These are phyloP conservation scores for Penstemon barbatus DNA, from an alignment of 257 asterid species.

Conservation along the genomic window DNA sequence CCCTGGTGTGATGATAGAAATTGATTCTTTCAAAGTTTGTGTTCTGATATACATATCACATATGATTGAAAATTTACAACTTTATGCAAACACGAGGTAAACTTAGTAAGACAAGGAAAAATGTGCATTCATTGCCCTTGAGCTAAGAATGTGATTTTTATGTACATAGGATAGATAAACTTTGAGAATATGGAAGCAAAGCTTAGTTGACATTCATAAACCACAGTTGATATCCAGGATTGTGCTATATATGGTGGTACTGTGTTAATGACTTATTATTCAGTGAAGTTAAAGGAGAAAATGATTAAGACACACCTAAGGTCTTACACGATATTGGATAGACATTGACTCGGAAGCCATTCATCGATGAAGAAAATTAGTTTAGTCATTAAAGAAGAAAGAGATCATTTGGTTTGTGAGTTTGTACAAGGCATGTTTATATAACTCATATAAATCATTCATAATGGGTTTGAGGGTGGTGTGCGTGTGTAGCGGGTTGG, in stretches of 20 bases:
- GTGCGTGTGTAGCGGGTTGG: no score
- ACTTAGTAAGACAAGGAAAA: neutral
- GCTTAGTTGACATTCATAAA: neutral
- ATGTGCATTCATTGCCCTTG: neutral
- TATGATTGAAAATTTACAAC: neutral
- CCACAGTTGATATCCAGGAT: neutral
- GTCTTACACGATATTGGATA: neutral
- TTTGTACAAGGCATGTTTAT: no score
- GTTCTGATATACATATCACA: neutral
- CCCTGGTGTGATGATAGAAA: slow-evolving; percentile 45
- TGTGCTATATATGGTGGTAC: neutral
- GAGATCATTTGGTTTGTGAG: no score
- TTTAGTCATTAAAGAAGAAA: no score
- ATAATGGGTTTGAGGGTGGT: no score
- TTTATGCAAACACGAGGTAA: neutral
- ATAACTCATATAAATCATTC: no score
- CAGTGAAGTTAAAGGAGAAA: neutral
- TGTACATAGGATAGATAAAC: neutral
- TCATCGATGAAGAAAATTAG: neutral
- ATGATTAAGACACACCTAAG: slow-evolving; percentile 1
- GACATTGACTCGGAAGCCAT: neutral
- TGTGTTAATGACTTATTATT: neutral
- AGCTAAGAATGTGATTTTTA: slow-evolving; percentile 5
- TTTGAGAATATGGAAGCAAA: neutral
- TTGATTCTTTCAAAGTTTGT: neutral